A percentile compares a stretch with the other conserved stretches of the same genome.
phyloP scores from a whole-genome alignment of 2,329 filamentous ascomycete species.

The Fusarium sp. region DNA sequence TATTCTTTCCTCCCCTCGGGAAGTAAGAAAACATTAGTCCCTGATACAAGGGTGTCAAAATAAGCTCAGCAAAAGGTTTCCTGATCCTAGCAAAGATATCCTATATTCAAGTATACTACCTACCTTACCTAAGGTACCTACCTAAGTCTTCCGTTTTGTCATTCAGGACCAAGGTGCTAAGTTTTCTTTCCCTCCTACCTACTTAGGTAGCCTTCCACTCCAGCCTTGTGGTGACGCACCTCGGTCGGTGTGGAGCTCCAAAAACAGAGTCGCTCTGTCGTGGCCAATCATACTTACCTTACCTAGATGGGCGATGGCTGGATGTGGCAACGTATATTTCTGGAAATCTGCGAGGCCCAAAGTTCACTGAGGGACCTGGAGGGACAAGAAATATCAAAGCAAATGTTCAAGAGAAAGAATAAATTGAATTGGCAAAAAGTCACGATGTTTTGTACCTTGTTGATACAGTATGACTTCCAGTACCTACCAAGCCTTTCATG shows the following conservation, averaged over 20 bases:
- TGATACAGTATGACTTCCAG: background rate
- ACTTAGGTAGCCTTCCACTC: background rate
- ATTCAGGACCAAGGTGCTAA: background rate
- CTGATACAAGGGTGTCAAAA: background rate
- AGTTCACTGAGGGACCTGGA: background rate
- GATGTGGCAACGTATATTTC: background rate
- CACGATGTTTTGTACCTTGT: no score
- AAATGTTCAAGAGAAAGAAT: background rate
- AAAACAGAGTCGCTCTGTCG: background rate
- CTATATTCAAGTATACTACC: background rate
- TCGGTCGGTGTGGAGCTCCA: background rate
- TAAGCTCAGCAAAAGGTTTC: background rate
- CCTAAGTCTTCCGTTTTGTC: background rate
- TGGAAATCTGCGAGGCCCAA: background rate
- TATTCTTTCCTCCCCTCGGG: slow-evolving; percentile 6
- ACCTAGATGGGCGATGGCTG: background rate
- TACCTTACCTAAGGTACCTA: no score
- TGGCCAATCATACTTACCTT: slow-evolving; percentile 13
- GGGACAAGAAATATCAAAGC: background rate
- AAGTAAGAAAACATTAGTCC: background rate
- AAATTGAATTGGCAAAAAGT: no score
- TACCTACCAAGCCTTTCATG: background rate
- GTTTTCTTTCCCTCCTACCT: background rate
- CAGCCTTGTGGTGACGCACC: slow-evolving; percentile 37
- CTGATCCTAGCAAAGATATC: background rate